A percentile compares a stretch with the other conserved stretches of the same genome.
phyloP scores from a whole-genome alignment of 345 rosid genomes.

The Salix viminalis region DNA sequence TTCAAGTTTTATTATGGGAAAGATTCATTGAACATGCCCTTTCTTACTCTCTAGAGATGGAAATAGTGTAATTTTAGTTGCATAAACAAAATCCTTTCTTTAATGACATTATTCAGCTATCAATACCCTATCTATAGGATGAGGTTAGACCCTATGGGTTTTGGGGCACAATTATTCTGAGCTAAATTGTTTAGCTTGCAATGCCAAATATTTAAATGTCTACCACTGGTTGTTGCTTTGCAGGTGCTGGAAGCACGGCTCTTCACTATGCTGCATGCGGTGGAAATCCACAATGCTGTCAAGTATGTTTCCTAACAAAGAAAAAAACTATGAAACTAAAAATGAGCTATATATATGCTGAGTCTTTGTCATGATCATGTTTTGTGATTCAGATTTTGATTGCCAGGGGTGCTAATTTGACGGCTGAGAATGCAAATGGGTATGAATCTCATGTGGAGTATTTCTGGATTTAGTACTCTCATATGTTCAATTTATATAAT shows the following conservation, averaged over 20 bases:
- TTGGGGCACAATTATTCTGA: neutral
- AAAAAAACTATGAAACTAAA: constrained; percentile 2
- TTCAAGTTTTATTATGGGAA: too few relatives aligned
- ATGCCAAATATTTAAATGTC: neutral
- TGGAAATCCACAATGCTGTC: constrained; percentile 85
- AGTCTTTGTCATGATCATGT: constrained; percentile 9
- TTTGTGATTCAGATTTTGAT: constrained; percentile 62
- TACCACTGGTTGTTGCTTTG: constrained; percentile 5
- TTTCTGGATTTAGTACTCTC: neutral
- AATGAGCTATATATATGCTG: constrained; percentile 6
- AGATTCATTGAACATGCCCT: too few relatives aligned
- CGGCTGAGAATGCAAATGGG: constrained; percentile 78
- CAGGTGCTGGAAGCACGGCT: constrained; percentile 93
- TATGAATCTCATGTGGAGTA: constrained; percentile 19
- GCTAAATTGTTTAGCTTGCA: neutral
- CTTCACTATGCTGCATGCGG: constrained; percentile 99
- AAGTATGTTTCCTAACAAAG: constrained; percentile 43
- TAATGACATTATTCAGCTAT: neutral
- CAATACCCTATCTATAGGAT: neutral
- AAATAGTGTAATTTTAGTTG: neutral
- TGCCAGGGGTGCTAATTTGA: constrained; percentile 66
- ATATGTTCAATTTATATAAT: neutral
- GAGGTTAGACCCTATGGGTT: neutral
- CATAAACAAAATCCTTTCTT: neutral
- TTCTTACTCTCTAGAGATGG: neutral